phyloP scores from a whole-genome alignment of 805 yeast genomes.

The Scheffersomyces coipomensis region DNA sequence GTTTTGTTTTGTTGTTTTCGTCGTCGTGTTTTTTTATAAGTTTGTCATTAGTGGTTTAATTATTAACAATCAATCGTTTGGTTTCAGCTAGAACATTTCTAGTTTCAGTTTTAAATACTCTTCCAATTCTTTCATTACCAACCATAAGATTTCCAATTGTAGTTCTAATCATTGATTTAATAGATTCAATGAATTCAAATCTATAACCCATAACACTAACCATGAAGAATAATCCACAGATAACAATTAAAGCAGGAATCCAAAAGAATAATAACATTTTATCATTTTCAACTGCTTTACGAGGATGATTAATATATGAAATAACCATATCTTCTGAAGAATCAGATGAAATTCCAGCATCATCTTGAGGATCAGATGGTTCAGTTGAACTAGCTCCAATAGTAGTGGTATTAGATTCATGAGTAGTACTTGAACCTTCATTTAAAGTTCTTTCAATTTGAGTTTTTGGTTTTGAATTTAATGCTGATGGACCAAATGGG shows the following conservation, averaged over 20 bases:
- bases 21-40: no score
- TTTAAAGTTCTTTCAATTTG: constrained; percentile 31
- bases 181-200: constrained; percentile 32
- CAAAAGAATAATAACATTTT: constrained; percentile 86
- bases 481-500: constrained; percentile 48
- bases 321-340: constrained; percentile 44
- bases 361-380: constrained; percentile 18
- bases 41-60: no score
- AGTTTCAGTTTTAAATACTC: constrained; percentile 26
- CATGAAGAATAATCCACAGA: constrained; percentile 50
- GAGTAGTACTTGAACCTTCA: constrained; percentile 5
- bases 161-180: constrained; percentile 32
- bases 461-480: constrained; percentile 31
- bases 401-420: neutral
- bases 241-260: constrained; percentile 71
- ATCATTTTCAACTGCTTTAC: constrained; percentile 63
- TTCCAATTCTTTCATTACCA: constrained; percentile 40
- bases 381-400: constrained; percentile 4
- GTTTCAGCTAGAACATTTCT: neutral
- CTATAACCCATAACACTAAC: constrained; percentile 39
- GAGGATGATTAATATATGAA: constrained; percentile 40
- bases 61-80: neutral
- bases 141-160: constrained; percentile 42
- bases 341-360: constrained; percentile 34
- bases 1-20: no score